Percentiles rank a stretch among this genome's conserved stretches.
Evolutionary conservation across 148 eudicot species (phyloP).

Genomic region (Amaranthus palmeri): DNA sequence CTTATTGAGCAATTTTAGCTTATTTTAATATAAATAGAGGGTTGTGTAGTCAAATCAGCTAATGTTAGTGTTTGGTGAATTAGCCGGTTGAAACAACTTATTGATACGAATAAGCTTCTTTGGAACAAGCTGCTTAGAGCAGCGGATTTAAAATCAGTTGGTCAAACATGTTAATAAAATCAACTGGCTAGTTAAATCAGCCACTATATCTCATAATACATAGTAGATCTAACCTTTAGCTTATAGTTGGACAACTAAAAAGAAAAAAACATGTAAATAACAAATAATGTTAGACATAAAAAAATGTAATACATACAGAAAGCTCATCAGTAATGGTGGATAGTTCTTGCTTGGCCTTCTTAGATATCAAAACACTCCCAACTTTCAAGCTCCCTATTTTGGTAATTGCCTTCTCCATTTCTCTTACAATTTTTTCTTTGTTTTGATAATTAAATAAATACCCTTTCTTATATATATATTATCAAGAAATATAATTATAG

Average conservation of each 20-base stretch:
- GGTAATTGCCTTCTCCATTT: constrained; percentile 59
- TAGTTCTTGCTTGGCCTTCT: constrained; percentile 65
- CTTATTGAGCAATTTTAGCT: too few relatives aligned
- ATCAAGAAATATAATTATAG: background rate
- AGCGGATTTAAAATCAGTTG: too few relatives aligned
- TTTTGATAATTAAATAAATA: background rate
- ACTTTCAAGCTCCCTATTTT: constrained; percentile 58
- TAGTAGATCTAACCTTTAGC: background rate
- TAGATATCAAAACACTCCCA: constrained; percentile 56
- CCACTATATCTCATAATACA: too few relatives aligned
- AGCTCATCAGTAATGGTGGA: constrained; percentile 50
- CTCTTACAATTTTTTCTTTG: background rate
- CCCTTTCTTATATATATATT: background rate
- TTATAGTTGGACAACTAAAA: background rate
- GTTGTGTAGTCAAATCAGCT: too few relatives aligned
- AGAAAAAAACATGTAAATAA: background rate
- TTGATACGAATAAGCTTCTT: too few relatives aligned
- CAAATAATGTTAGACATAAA: background rate
- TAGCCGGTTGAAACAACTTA: too few relatives aligned
- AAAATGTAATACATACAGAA: constrained; percentile 15
- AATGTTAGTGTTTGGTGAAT: too few relatives aligned
- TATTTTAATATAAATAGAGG: too few relatives aligned
- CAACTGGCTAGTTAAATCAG: too few relatives aligned
- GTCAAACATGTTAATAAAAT: too few relatives aligned
- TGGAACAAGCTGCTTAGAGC: too few relatives aligned